phyloP scores from a whole-genome alignment of 2,329 filamentous ascomycete species.

The Aspergillus fischeri region DNA sequence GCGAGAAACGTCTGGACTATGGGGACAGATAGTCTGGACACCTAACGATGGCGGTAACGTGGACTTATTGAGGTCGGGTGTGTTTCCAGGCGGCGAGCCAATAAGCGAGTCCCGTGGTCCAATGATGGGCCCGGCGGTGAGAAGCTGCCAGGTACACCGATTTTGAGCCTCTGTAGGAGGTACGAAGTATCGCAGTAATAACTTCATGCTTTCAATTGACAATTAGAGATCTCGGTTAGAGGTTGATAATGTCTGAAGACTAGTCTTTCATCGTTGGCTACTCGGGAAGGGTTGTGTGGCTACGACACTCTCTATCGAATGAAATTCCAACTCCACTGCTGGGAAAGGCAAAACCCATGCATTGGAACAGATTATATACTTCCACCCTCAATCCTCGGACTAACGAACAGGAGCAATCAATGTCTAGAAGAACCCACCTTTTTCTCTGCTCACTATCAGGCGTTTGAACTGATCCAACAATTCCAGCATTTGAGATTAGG shows the following conservation, averaged over 20 bases:
- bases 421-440: neutral
- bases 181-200: neutral
- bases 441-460: neutral
- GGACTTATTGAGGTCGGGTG: constrained; percentile 33
- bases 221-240: neutral
- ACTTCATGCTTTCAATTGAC: neutral
- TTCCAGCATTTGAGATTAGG: too few relatives aligned
- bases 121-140: constrained; percentile 32
- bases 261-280: neutral
- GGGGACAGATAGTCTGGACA: constrained; percentile 24
- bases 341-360: neutral
- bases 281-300: neutral
- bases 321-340: neutral
- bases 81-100: constrained; percentile 3
- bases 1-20: constrained; percentile 23
- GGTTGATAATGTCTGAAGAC: neutral
- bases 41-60: constrained; percentile 31
- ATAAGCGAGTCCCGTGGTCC: constrained; percentile 32
- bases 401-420: neutral
- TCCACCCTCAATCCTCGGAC: neutral
- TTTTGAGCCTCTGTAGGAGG: neutral
- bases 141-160: constrained; percentile 8
- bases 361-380: neutral
- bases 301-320: neutral
- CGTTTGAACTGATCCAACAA: neutral